phyloP scores from a whole-genome alignment of 495 filamentous ascomycete genomes.

The Xylaria curta region DNA sequence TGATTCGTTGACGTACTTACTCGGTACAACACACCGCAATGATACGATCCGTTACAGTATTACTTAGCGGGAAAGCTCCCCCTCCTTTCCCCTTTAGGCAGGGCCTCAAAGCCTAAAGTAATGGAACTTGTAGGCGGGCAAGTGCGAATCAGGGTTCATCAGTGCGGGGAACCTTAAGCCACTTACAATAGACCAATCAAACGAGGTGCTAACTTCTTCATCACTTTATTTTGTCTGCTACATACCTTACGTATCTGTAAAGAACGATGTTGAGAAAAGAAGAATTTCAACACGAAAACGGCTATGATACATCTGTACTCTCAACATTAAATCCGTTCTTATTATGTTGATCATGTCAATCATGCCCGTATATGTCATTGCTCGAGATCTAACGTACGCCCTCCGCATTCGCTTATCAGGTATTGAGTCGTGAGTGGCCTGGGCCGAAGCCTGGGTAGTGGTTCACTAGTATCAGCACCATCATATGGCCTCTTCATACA shows the following conservation, averaged over 20 bases:
- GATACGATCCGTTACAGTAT: constrained; percentile 18
- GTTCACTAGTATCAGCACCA: not conserved
- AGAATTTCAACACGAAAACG: not conserved
- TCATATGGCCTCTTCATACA: too few relatives aligned
- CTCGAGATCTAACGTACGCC: not conserved
- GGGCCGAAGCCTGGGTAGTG: not conserved
- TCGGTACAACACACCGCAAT: constrained; percentile 15
- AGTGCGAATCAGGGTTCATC: constrained; percentile 9
- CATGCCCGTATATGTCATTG: not conserved
- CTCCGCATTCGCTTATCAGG: not conserved
- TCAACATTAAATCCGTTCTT: not conserved
- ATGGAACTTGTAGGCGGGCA: not conserved
- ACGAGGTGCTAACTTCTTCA: not conserved
- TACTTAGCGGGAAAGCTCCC: not conserved
- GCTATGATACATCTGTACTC: not conserved
- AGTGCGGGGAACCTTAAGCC: constrained; percentile 22
- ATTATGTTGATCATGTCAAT: not conserved
- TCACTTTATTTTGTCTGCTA: not conserved
- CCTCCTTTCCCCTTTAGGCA: not conserved
- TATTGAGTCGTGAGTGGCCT: not conserved
- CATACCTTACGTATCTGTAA: not conserved
- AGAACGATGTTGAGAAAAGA: not conserved
- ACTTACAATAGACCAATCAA: constrained; percentile 5
- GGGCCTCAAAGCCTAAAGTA: constrained; percentile 4
- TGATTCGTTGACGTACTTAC: constrained; percentile 37